Evolutionary conservation across 129 eudicot species (phyloP).

Genomic region (Flaveria trinervia): DNA sequence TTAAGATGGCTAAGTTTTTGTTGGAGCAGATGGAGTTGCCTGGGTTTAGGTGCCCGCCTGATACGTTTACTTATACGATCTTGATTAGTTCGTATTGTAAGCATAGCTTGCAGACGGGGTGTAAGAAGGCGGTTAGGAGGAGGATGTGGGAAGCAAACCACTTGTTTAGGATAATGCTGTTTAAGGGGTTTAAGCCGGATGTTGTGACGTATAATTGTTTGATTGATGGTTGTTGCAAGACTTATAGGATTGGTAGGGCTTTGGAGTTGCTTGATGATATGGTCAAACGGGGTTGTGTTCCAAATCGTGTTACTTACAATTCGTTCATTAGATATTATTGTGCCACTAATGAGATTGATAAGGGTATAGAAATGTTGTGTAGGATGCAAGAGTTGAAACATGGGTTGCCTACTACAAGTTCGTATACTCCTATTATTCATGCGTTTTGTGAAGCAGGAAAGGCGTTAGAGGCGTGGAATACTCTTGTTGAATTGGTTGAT

Average conservation of each 20-base stretch:
- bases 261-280: slow-evolving; percentile 77
- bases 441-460: slow-evolving; percentile 81
- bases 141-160: slow-evolving; percentile 96
- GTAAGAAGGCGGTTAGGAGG: slow-evolving; percentile 77
- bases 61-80: slow-evolving; percentile 73
- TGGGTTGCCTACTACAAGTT: slow-evolving; percentile 66
- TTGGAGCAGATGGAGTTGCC: slow-evolving; percentile 92
- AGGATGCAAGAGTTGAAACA: slow-evolving; percentile 62
- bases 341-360: slow-evolving; percentile 75
- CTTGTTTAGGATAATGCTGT: slow-evolving; percentile 77
- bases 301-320: slow-evolving; percentile 75
- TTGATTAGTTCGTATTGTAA: slow-evolving; percentile 82
- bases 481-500: slow-evolving; percentile 66
- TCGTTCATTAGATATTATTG: slow-evolving; percentile 80
- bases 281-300: slow-evolving; percentile 60
- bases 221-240: slow-evolving; percentile 95
- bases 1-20: slow-evolving; percentile 73
- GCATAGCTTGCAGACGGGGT: slow-evolving; percentile 62
- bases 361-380: slow-evolving; percentile 71
- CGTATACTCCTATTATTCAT: slow-evolving; percentile 89
- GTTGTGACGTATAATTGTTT: slow-evolving; percentile 89
- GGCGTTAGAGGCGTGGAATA: slow-evolving; percentile 57
- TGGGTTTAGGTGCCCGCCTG: slow-evolving; percentile 83
- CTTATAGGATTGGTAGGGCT: slow-evolving; percentile 76
- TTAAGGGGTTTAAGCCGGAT: slow-evolving; percentile 88